A percentile compares a stretch with the other conserved stretches of the same genome.
Conservation (phyloP, 2,329 filamentous ascomycete species). For the Cadophora malorum region DNA sequence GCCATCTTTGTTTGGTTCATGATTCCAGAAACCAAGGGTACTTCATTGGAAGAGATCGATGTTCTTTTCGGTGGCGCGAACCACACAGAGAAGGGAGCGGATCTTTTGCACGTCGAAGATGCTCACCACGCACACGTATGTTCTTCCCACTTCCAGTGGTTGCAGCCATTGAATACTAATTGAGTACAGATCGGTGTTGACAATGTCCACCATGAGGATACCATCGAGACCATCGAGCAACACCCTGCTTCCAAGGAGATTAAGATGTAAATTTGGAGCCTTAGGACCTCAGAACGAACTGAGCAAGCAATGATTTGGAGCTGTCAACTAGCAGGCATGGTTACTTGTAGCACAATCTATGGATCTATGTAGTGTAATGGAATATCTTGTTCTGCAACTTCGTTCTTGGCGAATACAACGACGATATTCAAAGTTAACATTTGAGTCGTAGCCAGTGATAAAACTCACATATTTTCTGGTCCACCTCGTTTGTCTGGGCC, state of each 20-base stretch:
- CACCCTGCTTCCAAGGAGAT: conserved; percentile 18
- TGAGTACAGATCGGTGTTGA: conserved; percentile 18
- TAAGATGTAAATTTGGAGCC: conserved; percentile 15
- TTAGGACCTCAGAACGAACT: not conserved
- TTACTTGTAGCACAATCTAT: not conserved
- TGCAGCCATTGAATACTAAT: not conserved
- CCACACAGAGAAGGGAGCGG: conserved; percentile 43
- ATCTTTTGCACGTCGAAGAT: conserved; percentile 39
- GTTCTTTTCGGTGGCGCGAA: conserved; percentile 54
- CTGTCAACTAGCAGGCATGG: not conserved
- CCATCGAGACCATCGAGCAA: conserved; percentile 14
- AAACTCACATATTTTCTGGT: no score
- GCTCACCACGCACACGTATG: conserved; percentile 40
- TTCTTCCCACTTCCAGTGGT: not conserved
- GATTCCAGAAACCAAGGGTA: conserved; percentile 61
- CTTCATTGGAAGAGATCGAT: conserved; percentile 62
- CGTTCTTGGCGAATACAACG: no score
- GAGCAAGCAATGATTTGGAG: not conserved
- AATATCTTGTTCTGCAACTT: not conserved
- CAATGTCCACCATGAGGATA: conserved; percentile 23
- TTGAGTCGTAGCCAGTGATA: no score
- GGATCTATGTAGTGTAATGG: not conserved
- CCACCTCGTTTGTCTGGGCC: not conserved
- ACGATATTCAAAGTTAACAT: no score
- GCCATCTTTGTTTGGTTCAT: conserved; percentile 58